Conservation (phyloP, 2,329 filamentous ascomycete genomes). For the Oidium heveae region DNA sequence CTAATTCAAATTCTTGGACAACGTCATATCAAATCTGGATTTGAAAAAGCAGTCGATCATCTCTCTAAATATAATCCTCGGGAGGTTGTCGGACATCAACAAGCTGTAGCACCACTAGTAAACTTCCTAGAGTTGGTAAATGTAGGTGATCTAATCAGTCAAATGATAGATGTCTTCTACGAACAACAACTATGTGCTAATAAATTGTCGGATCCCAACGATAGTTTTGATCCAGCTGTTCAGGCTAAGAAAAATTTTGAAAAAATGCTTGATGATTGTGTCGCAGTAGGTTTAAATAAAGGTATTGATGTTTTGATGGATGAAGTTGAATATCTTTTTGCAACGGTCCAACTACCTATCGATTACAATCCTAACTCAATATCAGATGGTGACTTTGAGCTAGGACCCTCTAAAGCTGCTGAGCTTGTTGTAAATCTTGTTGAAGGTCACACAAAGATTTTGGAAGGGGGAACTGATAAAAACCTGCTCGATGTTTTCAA, state of each 20-base stretch:
- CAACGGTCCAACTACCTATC: slow-evolving; percentile 59
- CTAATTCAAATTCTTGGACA: slow-evolving; percentile 66
- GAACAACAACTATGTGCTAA: slow-evolving; percentile 72
- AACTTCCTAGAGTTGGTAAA: slow-evolving; percentile 96
- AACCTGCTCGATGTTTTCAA: slow-evolving; percentile 97
- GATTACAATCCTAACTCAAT: slow-evolving; percentile 62
- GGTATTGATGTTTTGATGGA: slow-evolving; percentile 97
- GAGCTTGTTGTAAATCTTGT: slow-evolving; percentile 63
- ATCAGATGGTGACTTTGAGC: slow-evolving; percentile 20
- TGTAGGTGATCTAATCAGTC: slow-evolving; percentile 87
- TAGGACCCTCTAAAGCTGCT: slow-evolving; percentile 59
- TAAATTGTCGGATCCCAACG: slow-evolving; percentile 70
- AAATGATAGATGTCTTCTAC: slow-evolving; percentile 98
- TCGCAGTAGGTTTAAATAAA: slow-evolving; percentile 86
- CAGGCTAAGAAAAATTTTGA: slow-evolving; percentile 97
- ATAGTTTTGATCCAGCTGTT: slow-evolving; percentile 76
- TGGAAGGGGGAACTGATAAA: slow-evolving; percentile 88
- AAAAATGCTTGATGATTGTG: slow-evolving; percentile 92
- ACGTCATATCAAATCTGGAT: slow-evolving; percentile 74
- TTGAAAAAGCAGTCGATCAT: slow-evolving; percentile 78
- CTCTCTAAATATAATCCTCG: slow-evolving; percentile 78
- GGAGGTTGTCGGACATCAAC: slow-evolving; percentile 44
- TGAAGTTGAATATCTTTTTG: slow-evolving; percentile 86
- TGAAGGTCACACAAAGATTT: slow-evolving; percentile 71
- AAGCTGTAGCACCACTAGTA: slow-evolving; percentile 66